Evolutionary conservation across 148 eudicot genomes (phyloP).

Genomic region (Fagopyrum esculentum): DNA sequence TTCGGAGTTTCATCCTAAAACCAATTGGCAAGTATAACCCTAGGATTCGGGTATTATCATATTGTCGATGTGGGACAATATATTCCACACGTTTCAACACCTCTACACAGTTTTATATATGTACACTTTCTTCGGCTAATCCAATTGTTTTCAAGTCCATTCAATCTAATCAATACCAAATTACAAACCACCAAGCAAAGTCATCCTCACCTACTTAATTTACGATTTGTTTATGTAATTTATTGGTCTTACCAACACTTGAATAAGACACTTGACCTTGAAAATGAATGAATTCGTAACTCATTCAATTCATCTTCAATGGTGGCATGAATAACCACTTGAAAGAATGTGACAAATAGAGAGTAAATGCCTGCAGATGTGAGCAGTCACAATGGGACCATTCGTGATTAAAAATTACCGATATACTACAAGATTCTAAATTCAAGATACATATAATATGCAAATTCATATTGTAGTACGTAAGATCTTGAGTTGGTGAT

Average conservation of each 20-base stretch:
- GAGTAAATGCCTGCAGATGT: neutral
- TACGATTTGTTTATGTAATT: neutral
- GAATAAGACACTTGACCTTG: neutral
- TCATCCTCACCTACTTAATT: neutral
- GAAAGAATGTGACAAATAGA: too few relatives aligned
- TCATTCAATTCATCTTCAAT: neutral
- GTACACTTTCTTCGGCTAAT: neutral
- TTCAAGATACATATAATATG: neutral
- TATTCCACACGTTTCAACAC: too few relatives aligned
- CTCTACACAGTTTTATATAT: too few relatives aligned
- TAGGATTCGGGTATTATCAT: too few relatives aligned
- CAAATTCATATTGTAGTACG: neutral
- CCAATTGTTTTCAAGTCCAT: neutral
- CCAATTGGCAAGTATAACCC: too few relatives aligned
- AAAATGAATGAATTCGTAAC: neutral
- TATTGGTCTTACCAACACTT: neutral
- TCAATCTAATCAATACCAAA: neutral
- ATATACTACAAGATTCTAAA: neutral
- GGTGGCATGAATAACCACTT: neutral
- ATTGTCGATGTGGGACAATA: too few relatives aligned
- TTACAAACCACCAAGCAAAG: neutral
- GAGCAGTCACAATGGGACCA: neutral
- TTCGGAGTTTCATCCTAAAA: too few relatives aligned
- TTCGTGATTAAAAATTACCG: neutral
- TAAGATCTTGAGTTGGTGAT: neutral